phyloP scores from a whole-genome alignment of 345 rosid species.

The Psidium friedrichsthalianum region DNA sequence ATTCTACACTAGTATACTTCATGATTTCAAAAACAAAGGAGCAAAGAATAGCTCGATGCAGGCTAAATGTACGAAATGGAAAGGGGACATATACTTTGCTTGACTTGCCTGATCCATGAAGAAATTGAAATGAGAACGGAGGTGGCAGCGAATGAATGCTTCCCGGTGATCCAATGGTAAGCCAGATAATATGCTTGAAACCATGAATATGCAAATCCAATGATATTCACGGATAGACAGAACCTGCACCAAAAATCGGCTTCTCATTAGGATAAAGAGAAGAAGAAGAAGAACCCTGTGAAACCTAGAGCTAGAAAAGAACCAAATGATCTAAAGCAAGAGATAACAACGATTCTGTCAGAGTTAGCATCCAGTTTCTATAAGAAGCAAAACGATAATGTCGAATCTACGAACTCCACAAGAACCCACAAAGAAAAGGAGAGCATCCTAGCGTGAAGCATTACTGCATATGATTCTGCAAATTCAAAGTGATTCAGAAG shows the following conservation, averaged over 20 bases:
- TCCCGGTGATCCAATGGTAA: conserved; percentile 37
- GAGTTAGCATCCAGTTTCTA: not conserved
- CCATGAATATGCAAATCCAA: conserved; percentile 61
- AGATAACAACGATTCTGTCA: not conserved
- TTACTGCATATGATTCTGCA: not conserved
- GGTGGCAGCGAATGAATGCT: conserved; percentile 39
- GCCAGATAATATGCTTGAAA: conserved; percentile 63
- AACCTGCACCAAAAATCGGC: conserved; percentile 38
- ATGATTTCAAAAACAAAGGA: not conserved
- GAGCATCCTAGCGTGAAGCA: not conserved
- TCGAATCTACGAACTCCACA: not conserved
- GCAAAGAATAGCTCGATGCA: not conserved
- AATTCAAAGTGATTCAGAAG: no score
- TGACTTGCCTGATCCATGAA: conserved; percentile 83
- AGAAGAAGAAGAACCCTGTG: not conserved
- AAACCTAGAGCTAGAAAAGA: not conserved
- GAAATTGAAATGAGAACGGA: conserved; percentile 43
- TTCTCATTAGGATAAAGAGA: not conserved
- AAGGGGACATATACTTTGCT: not conserved
- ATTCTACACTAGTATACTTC: not conserved
- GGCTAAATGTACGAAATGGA: not conserved
- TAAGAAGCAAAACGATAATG: not conserved
- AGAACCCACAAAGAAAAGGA: not conserved
- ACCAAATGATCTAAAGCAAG: not conserved
- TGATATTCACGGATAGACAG: conserved; percentile 71